A percentile compares a stretch with the other conserved stretches of the same genome.
These are phyloP conservation scores for Cercospora zeina DNA, from an alignment of 2,329 filamentous ascomycete genomes.

Conservation along the genomic window DNA sequence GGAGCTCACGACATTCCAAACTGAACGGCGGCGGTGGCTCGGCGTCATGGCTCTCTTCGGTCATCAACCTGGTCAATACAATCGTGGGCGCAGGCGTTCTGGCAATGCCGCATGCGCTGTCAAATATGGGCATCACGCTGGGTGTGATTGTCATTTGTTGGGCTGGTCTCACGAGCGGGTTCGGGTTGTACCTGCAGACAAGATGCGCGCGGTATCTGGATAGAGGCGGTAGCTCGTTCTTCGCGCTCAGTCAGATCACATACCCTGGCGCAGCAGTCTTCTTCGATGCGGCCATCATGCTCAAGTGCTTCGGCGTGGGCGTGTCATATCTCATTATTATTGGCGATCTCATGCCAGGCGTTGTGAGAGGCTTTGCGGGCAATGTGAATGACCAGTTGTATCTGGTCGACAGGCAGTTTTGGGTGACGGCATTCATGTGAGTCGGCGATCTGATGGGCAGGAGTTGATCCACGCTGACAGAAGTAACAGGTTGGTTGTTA, in stretches of 20 bases:
- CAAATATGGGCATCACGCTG: constrained; percentile 89
- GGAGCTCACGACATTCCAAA: constrained; percentile 65
- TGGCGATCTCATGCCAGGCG: constrained; percentile 95
- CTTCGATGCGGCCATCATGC: constrained; percentile 91
- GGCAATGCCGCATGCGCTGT: constrained; percentile 92
- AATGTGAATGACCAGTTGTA: constrained; percentile 59
- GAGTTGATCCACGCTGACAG: constrained; percentile 1
- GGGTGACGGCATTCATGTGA: constrained; percentile 95
- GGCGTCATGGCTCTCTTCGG: constrained; percentile 85
- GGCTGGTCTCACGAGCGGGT: constrained; percentile 84
- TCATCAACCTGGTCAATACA: constrained; percentile 94
- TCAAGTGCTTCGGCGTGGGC: constrained; percentile 97
- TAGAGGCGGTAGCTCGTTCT: constrained; percentile 84
- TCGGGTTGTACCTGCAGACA: constrained; percentile 92
- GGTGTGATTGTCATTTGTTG: constrained; percentile 84
- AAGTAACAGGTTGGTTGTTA: constrained; percentile 72
- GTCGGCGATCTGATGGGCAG: constrained; percentile 29
- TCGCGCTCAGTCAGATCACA: constrained; percentile 93
- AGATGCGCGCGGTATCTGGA: constrained; percentile 92
- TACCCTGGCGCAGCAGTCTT: constrained; percentile 94
- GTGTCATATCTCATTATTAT: constrained; percentile 99
- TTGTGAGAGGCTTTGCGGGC: constrained; percentile 73
- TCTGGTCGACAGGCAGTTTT: constrained; percentile 87
- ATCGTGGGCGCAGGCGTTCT: constrained; percentile 94
- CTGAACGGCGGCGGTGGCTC: constrained; percentile 68